Percentiles rank a stretch among this genome's conserved stretches.
phyloP scores from a whole-genome alignment of 2,329 filamentous ascomycete genomes.

The Emmonsiellopsis sp. region DNA sequence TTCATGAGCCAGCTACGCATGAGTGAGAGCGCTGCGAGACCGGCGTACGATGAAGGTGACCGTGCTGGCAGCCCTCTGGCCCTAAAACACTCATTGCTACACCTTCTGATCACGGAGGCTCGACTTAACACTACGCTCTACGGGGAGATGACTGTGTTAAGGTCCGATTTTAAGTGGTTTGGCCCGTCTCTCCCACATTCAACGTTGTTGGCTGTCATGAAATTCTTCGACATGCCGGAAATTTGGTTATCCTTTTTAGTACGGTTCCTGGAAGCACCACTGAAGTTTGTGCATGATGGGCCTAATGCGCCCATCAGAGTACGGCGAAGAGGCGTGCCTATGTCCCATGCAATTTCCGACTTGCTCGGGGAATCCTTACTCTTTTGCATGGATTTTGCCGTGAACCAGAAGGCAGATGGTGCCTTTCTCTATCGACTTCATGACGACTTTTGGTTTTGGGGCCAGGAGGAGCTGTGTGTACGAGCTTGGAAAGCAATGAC shows the following conservation, averaged over 20 bases:
- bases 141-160: constrained; percentile 43
- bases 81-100: constrained; percentile 49
- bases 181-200: constrained; percentile 50
- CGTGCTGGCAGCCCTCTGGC: constrained; percentile 34
- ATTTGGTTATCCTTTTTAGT: constrained; percentile 51
- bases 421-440: constrained; percentile 51
- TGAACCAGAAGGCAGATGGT: constrained; percentile 49
- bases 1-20: constrained; percentile 49
- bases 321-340: constrained; percentile 50
- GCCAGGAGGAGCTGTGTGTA: constrained; percentile 42
- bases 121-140: constrained; percentile 40
- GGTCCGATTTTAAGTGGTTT: constrained; percentile 51
- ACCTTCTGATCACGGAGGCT: constrained; percentile 47
- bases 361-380: constrained; percentile 51
- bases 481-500: constrained; percentile 51
- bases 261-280: constrained; percentile 49
- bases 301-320: constrained; percentile 32
- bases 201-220: constrained; percentile 48
- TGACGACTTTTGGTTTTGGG: constrained; percentile 61
- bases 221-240: constrained; percentile 50
- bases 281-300: constrained; percentile 49
- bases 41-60: constrained; percentile 26
- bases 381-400: constrained; percentile 56
- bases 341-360: constrained; percentile 50
- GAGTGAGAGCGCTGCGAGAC: constrained; percentile 27